Base-by-base conservation (phyloP, 2,329 filamentous ascomycete genomes). In the Hortaea sp. region DNA sequence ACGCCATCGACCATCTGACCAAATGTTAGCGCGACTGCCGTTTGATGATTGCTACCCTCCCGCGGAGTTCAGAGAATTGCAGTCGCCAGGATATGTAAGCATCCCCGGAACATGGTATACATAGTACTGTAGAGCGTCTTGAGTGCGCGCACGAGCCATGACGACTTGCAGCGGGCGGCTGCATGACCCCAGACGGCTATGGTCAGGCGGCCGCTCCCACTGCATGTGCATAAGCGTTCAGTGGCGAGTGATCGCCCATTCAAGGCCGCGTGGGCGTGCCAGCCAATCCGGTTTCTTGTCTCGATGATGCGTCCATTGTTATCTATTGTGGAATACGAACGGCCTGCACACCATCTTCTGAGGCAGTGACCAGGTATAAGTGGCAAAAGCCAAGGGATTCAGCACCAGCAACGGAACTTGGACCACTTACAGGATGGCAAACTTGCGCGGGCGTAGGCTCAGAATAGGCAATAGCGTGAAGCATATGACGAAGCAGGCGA, bases 1-100 rank as follows among this genome's bases (percentile, higher is more conserved):
- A 95, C 46, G 89, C 92, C 65, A 95, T 81, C 42, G 90, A 88
- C 92, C 92, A 98, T 73, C 92, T 97, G 67, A 63, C 44, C 54
- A 55, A 29, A 51, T 39, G 57, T 71, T 69, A 66, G 65, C 66
- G 65, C 54, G 59, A 62, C 20, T 20, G 20, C 20, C 20, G 20
- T 20, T 20, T 20, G 2, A 20, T 20, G 20, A 20, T 20, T 20
- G 4, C 20, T 20, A 20, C 20, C 20, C 20, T 20, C 20, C 20
- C 20, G 20, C 20, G 20, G 20, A 20, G 20, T 20, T 20, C 20
- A 20, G 20, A 20, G 2, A 20, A 20, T 20, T 20, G 20, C 20
- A 20, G 20, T 20, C 20, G 20, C 20, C 20, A 20, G 20, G 20
- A 20, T 20, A 20, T 40, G 32, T 41, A 20, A 27, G 42, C 10